Evolutionary conservation across 129 eudicot species (phyloP), one percentile per base, ranked within the genome.

Genomic region (Escallonia herrerae): DNA sequence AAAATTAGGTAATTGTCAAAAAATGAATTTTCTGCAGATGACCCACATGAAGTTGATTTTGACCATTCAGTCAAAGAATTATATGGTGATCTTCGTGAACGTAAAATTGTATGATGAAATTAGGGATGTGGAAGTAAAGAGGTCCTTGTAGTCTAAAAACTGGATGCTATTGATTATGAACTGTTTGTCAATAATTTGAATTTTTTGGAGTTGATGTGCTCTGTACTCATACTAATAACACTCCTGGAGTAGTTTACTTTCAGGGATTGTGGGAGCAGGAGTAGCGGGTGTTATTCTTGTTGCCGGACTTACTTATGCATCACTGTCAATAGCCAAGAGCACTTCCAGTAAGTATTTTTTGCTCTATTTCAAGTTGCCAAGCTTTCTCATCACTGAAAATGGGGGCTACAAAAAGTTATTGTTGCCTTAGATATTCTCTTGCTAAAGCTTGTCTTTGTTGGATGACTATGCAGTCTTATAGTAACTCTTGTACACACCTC

Each of bases 231-330:
- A 4, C 78, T 80, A 79, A 77, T 86, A 81, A 90, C 80, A 72
- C 80, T 75, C 59, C 53, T 81, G 63, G 73, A 83, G 91, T 86
- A 81, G 87, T 74, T 82, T 76, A 65, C 71, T 83, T 81, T 81
- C 98, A 93, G 98, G 95, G 77, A 68, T 88, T 74, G 71, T 89
- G 71, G 87, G 87, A 69, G 95, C 91, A 69, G 96, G 91, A 80
- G 79, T 82, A 38, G 96, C 96, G 59, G 94, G 96, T 15, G 72
- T 83, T 81, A 57, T 93, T 79, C 83, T 93, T 57, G 79, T 83
- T 60, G 85, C 91, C 33, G 96, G 97, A 58, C 88, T 91, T 52
- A 71, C 90, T 67, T 85, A 80, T 74, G 95, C 95, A 62, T 80
- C 95, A 40, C 61, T 85, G 56, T 82, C 95, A 58, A 68, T 85